Evolutionary conservation across 2,329 filamentous ascomycete genomes (phyloP), one percentile per base, ranked within the genome.

Genomic region (Sclerotinia trifoliorum): DNA sequence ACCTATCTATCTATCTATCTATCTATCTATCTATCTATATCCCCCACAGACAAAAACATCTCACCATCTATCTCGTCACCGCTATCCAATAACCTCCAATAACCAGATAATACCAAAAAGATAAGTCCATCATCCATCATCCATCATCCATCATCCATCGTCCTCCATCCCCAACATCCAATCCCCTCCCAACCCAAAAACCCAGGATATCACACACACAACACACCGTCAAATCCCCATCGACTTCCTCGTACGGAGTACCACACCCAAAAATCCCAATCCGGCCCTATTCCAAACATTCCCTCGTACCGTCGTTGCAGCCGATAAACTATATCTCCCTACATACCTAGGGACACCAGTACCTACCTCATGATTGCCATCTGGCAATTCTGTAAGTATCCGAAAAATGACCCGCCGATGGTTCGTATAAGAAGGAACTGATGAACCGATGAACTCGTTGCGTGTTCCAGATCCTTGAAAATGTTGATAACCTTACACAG

Each of bases 311-410:
- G 29, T 51, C 19, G 63, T 65, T 57, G 51, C 64, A 66, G 21
- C 51, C 62, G 51, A 46, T 24, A 17, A 46, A 29, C 24, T 13
- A 39, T 49, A 7, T 35, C 35, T 35, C 35, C 35, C 8, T 35
- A 35, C 6, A 6, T 35, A 35, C 35, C 32, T 35, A 35, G 32
- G 4, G 1, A 35, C 32, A 29, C 29, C 29, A 29, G 39, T 44
- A 26, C 42, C 52, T 24, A 17, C 55, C 65, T 66, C 65, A 54
- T 66, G 65, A 66, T 66, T 54, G 29, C 65, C 65, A 66, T 52
- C 55, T 61, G 65, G 55, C 65, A 52, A 29, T 44, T 32, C 55
- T 66, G 55, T 32, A 6, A 1, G 46, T 44, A 46, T 44, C 55
- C 55, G 55, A 49, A 35, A 35, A 46, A 46, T 29, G 56, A 15